These are phyloP conservation scores for Dittrichia graveolens DNA, from an alignment of 129 eudicot genomes.

Conservation along the genomic window DNA sequence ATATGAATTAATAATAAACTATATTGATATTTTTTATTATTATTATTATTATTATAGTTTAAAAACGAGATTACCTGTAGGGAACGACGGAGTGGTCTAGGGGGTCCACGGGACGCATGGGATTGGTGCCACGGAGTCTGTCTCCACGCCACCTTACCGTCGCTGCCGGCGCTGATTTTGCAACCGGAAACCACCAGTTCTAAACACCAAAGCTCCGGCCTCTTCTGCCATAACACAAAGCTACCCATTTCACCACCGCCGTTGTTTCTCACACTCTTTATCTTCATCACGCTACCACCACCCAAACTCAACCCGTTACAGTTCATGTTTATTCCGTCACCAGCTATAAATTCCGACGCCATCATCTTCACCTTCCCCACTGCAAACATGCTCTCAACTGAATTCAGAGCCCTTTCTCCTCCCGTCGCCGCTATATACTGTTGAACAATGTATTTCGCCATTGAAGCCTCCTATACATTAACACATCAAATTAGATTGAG, in stretches of 20 bases:
- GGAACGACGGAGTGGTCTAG: constrained; percentile 95
- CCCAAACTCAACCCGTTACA: constrained; percentile 33
- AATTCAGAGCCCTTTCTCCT: constrained; percentile 68
- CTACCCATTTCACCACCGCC: constrained; percentile 82
- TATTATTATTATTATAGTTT: too few species aligned
- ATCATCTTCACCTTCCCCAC: constrained; percentile 92
- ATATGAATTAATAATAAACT: too few species aligned
- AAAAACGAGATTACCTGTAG: constrained; percentile 55
- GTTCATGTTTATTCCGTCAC: constrained; percentile 49
- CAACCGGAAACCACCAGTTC: constrained; percentile 82
- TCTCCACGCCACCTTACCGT: constrained; percentile 94
- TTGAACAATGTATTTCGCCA: constrained; percentile 82
- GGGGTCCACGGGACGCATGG: constrained; percentile 92
- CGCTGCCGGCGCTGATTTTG: constrained; percentile 88
- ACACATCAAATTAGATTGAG: neutral
- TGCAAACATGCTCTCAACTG: constrained; percentile 75
- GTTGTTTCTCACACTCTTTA: constrained; percentile 44
- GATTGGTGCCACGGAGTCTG: constrained; percentile 96
- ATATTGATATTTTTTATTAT: too few species aligned
- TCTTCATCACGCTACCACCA: constrained; percentile 42
- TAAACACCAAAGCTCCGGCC: constrained; percentile 85
- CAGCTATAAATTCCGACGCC: constrained; percentile 68
- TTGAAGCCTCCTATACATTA: constrained; percentile 63
- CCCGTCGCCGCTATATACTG: constrained; percentile 88
- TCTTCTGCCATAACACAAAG: constrained; percentile 89